phyloP scores from a whole-genome alignment of 495 filamentous ascomycete species.

The Neurospora hispaniola region DNA sequence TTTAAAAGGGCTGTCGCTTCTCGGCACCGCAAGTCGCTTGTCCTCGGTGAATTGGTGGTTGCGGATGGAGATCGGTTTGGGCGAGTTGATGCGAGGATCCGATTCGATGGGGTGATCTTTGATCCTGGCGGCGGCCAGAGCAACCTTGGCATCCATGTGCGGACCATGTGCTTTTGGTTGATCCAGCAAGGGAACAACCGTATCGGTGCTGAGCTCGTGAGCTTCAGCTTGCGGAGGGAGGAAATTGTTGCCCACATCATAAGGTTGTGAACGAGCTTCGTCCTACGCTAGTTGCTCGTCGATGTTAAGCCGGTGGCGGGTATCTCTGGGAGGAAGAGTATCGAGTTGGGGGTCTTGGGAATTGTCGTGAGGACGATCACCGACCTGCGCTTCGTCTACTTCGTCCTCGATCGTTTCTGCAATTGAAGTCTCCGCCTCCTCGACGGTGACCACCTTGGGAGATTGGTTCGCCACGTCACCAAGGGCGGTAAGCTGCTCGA shows the following conservation, averaged over 20 bases:
- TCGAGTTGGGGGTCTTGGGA: background rate
- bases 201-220: background rate
- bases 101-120: slow-evolving; percentile 5
- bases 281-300: background rate
- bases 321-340: no score
- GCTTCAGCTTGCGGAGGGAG: background rate
- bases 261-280: background rate
- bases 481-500: background rate
- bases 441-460: background rate
- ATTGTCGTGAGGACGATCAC: background rate
- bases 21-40: slow-evolving; percentile 2
- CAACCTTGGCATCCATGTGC: background rate
- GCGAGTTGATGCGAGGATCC: slow-evolving; percentile 4
- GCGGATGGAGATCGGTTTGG: background rate
- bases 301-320: background rate
- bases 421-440: background rate
- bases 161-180: background rate
- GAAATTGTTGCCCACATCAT: background rate
- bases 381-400: background rate
- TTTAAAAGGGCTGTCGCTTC: background rate
- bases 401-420: background rate
- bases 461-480: background rate
- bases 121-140: background rate
- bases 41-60: slow-evolving; percentile 12
- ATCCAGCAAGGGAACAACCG: background rate